phyloP scores from a whole-genome alignment of 2,329 filamentous ascomycete species.

The Chaetomiaceae sp. region DNA sequence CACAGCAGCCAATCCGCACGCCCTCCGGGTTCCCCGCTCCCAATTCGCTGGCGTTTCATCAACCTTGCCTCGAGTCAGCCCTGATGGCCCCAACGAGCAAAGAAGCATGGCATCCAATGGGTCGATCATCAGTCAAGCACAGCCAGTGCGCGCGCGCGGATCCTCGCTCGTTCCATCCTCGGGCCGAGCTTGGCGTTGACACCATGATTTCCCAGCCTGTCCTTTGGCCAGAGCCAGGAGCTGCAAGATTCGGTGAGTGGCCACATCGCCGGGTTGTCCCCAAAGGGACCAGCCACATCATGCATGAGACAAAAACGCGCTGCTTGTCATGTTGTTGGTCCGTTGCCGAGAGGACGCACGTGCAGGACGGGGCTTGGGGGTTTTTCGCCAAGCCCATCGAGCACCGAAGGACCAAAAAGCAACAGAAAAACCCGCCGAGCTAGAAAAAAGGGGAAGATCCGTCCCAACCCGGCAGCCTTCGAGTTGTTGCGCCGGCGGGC shows the following conservation, averaged over 20 bases:
- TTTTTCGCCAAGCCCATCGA: constrained; percentile 15
- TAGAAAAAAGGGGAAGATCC: background rate
- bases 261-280: background rate
- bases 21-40: too few species aligned
- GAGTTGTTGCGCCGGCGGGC: background rate
- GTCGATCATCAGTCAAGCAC: constrained; percentile 2
- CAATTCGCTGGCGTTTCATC: too few species aligned
- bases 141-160: background rate
- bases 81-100: too few species aligned
- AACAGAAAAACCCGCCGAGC: background rate
- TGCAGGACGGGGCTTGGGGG: background rate
- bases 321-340: background rate
- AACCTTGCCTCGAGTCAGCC: too few species aligned
- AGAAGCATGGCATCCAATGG: background rate
- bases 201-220: background rate
- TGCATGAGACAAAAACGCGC: background rate
- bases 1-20: too few species aligned
- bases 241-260: background rate
- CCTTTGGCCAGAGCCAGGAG: background rate
- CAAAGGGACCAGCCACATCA: constrained; percentile 1
- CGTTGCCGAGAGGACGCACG: constrained; percentile 4
- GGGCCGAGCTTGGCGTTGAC: constrained; percentile 7
- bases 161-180: constrained; percentile 6
- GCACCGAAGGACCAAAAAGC: background rate
- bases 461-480: background rate